phyloP scores from a whole-genome alignment of 2,329 filamentous ascomycete species.

The Cladosporium halotolerans region DNA sequence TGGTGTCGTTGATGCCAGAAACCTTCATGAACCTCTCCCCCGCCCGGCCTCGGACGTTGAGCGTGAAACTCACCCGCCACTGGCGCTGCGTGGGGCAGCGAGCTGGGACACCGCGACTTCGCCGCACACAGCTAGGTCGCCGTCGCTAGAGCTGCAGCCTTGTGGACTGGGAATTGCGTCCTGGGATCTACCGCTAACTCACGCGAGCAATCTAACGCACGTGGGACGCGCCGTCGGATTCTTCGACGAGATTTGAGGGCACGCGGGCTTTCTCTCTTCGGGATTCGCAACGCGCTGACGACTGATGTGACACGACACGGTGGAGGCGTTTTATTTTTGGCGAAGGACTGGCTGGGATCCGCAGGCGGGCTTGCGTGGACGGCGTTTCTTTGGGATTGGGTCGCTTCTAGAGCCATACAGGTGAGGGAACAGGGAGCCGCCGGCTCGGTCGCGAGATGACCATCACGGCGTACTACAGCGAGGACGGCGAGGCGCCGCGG shows the following conservation, averaged over 20 bases:
- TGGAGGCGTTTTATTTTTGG: too few relatives aligned
- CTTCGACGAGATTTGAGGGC: too few relatives aligned
- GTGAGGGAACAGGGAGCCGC: too few relatives aligned
- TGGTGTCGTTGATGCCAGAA: neutral
- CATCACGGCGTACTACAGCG: conserved; percentile 7
- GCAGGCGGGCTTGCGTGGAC: neutral
- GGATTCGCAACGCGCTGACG: too few relatives aligned
- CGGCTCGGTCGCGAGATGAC: neutral
- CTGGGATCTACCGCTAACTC: neutral
- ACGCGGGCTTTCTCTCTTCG: too few relatives aligned
- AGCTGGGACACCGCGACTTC: neutral
- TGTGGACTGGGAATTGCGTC: neutral
- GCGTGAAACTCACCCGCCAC: too few relatives aligned
- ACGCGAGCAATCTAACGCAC: neutral
- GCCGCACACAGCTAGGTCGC: too few relatives aligned
- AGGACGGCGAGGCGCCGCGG: neutral
- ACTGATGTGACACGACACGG: too few relatives aligned
- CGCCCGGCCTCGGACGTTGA: too few relatives aligned
- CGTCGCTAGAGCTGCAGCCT: neutral
- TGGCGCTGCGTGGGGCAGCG: neutral
- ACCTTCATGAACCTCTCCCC: too few relatives aligned
- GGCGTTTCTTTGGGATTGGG: too few relatives aligned
- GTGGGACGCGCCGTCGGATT: neutral
- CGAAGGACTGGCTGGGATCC: too few relatives aligned
- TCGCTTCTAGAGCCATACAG: neutral